Evolutionary conservation across 768 basidiomycete species (phyloP).

Genomic region (Galerina sulciceps): DNA sequence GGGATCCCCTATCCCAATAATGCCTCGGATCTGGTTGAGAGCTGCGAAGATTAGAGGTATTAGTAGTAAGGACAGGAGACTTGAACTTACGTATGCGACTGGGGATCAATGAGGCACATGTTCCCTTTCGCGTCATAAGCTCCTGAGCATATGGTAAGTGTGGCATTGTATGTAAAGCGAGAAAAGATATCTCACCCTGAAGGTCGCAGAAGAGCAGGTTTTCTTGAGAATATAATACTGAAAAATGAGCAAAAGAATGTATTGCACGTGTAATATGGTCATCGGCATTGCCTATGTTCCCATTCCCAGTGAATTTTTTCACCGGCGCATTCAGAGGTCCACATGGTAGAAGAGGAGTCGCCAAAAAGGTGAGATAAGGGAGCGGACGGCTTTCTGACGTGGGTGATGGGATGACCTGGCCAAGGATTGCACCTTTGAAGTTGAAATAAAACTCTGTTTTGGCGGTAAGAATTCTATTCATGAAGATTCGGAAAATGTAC

Average conservation of each 20-base stretch:
- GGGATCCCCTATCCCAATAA: constrained; percentile 24
- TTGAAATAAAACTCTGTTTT: constrained; percentile 35
- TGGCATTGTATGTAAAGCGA: neutral
- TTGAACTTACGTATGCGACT: constrained; percentile 24
- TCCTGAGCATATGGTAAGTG: too few species aligned
- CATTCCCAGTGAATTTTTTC: constrained; percentile 33
- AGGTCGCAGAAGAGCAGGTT: constrained; percentile 29
- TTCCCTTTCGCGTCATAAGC: constrained; percentile 12
- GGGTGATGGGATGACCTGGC: constrained; percentile 12
- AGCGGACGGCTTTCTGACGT: constrained; percentile 9
- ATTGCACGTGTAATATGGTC: constrained; percentile 26
- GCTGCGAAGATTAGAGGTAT: neutral
- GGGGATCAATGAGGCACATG: constrained; percentile 30
- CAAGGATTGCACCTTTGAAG: constrained; percentile 23
- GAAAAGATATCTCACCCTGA: constrained; percentile 21
- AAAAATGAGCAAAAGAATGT: constrained; percentile 33
- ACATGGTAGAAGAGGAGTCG: constrained; percentile 30
- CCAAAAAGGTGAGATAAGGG: constrained; percentile 24
- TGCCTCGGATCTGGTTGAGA: neutral
- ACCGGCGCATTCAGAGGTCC: constrained; percentile 19
- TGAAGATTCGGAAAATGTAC: constrained; percentile 4
- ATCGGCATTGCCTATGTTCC: constrained; percentile 20
- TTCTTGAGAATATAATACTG: constrained; percentile 22
- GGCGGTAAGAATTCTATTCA: neutral
- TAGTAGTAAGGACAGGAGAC: neutral